Percentiles rank a stretch among this genome's conserved stretches.
Evolutionary conservation across 2,329 filamentous ascomycete genomes (phyloP).

Genomic region (Cytospora leucostoma): DNA sequence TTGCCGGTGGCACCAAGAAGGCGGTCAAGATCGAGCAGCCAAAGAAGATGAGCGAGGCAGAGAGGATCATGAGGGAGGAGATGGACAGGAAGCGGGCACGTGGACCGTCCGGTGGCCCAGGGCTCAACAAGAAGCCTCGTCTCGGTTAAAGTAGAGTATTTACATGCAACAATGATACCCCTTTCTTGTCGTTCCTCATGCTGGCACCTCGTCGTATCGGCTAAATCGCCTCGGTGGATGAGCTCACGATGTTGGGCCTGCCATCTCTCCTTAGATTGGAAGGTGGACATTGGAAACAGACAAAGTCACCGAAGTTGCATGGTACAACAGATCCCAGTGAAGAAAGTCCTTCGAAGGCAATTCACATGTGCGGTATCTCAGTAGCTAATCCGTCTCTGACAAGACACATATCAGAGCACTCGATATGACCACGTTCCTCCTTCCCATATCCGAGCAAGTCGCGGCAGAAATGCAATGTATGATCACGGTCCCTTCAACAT

Average conservation of each 20-base stretch:
- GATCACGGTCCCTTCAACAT: neutral
- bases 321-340: neutral
- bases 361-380: neutral
- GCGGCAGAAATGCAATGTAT: neutral
- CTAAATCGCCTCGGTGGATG: neutral
- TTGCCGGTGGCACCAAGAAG: slow-evolving; percentile 64
- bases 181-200: neutral
- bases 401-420: neutral
- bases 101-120: slow-evolving; percentile 48
- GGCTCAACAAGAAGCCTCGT: slow-evolving; percentile 52
- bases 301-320: neutral
- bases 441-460: neutral
- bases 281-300: neutral
- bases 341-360: neutral
- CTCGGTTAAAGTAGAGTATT: slow-evolving; percentile 17
- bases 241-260: neutral
- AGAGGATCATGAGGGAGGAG: slow-evolving; percentile 86
- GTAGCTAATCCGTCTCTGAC: neutral
- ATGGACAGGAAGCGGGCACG: slow-evolving; percentile 68
- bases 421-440: no score
- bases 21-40: slow-evolving; percentile 57
- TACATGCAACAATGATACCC: slow-evolving; percentile 23
- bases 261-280: neutral
- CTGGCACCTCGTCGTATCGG: neutral
- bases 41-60: slow-evolving; percentile 86